These are phyloP conservation scores for Vararia minispora DNA, from an alignment of 768 basidiomycete species.

Conservation along the genomic window DNA sequence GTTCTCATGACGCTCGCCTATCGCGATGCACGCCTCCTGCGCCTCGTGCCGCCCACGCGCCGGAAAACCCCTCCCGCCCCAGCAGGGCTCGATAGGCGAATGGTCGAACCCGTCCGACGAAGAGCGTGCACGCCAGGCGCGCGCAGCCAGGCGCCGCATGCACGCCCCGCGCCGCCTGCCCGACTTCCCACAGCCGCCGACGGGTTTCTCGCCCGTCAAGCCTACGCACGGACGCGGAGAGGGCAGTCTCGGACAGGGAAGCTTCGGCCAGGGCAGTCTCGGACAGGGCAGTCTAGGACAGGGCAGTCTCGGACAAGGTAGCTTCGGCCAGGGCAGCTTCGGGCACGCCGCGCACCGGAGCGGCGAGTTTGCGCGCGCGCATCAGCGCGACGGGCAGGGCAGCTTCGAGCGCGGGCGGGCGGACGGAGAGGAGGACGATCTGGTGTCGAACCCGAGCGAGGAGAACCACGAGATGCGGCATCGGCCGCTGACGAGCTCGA, in stretches of 20 bases:
- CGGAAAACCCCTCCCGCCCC: not conserved
- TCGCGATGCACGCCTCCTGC: too few relatives aligned
- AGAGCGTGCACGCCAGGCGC: conserved; percentile 63
- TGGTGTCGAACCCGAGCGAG: conserved; percentile 82
- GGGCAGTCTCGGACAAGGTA: too few relatives aligned
- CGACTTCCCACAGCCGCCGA: conserved; percentile 71
- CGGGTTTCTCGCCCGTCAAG: too few relatives aligned
- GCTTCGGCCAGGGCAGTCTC: too few relatives aligned
- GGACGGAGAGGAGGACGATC: conserved; percentile 37
- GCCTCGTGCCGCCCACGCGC: conserved; percentile 3
- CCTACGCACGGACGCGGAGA: too few relatives aligned
- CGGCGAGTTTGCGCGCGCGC: conserved; percentile 15
- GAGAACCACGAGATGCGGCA: conserved; percentile 33
- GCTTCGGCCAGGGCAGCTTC: too few relatives aligned
- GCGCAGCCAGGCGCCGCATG: conserved; percentile 49
- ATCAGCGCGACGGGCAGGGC: conserved; percentile 25
- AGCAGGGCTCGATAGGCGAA: conserved; percentile 75
- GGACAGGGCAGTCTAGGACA: too few relatives aligned
- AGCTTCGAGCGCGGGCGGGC: too few relatives aligned
- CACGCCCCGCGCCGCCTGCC: conserved; percentile 65
- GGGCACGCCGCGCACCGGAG: too few relatives aligned
- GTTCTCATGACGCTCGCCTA: too few relatives aligned
- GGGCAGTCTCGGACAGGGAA: too few relatives aligned
- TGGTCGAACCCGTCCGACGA: conserved; percentile 90
- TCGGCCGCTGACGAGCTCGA: too few relatives aligned